Evolutionary conservation across 495 filamentous ascomycete genomes (phyloP), one percentile per base, ranked within the genome.

Genomic region (Parathielavia appendiculata): DNA sequence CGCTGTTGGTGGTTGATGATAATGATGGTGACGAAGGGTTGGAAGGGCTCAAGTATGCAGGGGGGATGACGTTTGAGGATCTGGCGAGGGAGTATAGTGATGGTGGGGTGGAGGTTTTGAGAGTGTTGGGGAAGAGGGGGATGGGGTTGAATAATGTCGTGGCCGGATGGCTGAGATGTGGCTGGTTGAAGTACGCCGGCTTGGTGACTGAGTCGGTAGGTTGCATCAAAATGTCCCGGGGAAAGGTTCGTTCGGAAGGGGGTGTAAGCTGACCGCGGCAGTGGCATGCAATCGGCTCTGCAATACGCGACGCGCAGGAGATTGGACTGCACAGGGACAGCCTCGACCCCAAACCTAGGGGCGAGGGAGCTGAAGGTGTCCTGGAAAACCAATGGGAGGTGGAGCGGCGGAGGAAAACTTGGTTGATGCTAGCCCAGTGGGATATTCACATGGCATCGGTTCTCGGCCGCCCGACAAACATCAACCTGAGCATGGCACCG

Each of bases 301-400:
- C 75, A 11, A 85, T 85, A 50, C 70, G 81, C 41, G 83, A 86
- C 67, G 83, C 79, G 9, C 82, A 85, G 65, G 83, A 85, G 59
- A 81, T 86, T 51, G 83, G 82, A 23, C 62, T 86, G 40, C 82
- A 85, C 60, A 75, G 76, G 26, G 75, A 81, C 52, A 64, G 69
- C 41, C 64, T 73, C 20, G 71, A 77, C 54, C 71, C 73, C 17
- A 69, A 73, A 51, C 69, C 73, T 43, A 63, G 52, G 16, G 51
- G 62, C 56, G 68, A 75, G 30, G 69, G 71, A 56, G 67, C 69
- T n/a, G 76, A 78, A 51, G 70, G 71, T 2, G 67, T 70, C 8
- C 62, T 81, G 11, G 73, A 77, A 47, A 80, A 76, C 60, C 72
- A 81, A 57, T 83, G 81, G 81, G 65, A 72, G 44, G 71, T 79